Conservation (phyloP, 164 flowering plant species). For the Magnolia kwangsiensis region DNA sequence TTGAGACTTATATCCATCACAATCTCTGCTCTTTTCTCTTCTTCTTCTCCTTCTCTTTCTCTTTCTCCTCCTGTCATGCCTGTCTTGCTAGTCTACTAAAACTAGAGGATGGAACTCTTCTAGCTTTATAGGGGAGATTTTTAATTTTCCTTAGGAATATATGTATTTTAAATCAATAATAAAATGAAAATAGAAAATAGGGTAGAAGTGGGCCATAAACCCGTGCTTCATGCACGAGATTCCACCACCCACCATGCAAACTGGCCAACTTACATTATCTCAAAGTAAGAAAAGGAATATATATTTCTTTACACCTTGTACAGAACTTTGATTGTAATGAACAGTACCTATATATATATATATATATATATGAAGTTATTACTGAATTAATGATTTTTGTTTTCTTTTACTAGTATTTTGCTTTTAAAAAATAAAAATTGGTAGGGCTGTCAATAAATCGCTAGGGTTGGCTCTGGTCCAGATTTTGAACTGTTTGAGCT, state of each 20-base stretch:
- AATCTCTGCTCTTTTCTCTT: conserved; percentile 3
- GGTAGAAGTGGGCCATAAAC: background rate
- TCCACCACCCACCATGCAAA: conserved; percentile 8
- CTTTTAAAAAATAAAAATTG: no score
- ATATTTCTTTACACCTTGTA: no score
- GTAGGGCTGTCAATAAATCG: no score
- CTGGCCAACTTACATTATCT: background rate
- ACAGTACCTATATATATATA: no score
- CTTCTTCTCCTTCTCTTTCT: background rate
- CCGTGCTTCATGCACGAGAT: background rate
- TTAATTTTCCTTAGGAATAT: background rate
- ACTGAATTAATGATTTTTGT: no score
- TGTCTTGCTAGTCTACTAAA: background rate
- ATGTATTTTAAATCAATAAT: background rate
- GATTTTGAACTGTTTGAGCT: no score
- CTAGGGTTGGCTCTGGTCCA: no score
- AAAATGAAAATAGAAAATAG: background rate
- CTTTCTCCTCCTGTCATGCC: conserved; percentile 9
- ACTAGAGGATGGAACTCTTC: background rate
- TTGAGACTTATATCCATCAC: conserved; percentile 38
- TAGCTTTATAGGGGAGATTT: background rate
- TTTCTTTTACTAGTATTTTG: no score
- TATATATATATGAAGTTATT: no score
- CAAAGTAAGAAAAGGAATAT: background rate
- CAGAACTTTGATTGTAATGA: no score